Percentiles rank a stretch among this genome's conserved stretches.
These are phyloP conservation scores for Eurotiales sp. DNA, from an alignment of 2,329 filamentous ascomycete species.

Conservation along the genomic window DNA sequence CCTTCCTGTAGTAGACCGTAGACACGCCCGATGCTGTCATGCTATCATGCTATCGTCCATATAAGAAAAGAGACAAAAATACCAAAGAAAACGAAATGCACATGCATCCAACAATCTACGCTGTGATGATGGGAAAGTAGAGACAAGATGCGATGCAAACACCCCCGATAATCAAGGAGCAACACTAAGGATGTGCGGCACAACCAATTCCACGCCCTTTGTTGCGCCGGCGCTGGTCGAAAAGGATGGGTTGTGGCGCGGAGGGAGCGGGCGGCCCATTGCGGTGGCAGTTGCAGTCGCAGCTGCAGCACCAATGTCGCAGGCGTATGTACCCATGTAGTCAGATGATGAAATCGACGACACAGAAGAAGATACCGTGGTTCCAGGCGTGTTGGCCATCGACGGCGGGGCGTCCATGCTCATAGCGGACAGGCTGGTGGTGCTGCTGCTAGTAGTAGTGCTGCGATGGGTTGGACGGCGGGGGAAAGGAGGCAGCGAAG, in stretches of 20 bases:
- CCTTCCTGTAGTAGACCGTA: no score
- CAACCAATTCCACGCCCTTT: constrained; percentile 38
- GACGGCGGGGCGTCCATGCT: constrained; percentile 27
- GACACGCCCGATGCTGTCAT: no score
- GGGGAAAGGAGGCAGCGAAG: constrained; percentile 17
- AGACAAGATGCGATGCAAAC: no score
- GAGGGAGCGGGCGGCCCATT: constrained; percentile 39
- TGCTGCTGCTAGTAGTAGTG: constrained; percentile 27
- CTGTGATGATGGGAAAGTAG: no score
- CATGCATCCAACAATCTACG: neutral
- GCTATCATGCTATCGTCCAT: no score
- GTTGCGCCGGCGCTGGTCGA: constrained; percentile 25
- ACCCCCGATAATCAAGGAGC: no score
- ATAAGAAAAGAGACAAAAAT: no score
- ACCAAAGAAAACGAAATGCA: no score
- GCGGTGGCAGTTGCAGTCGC: no score
- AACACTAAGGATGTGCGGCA: constrained; percentile 34
- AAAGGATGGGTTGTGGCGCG: constrained; percentile 39
- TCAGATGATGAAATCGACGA: constrained; percentile 23
- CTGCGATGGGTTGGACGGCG: constrained; percentile 19
- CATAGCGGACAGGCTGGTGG: constrained; percentile 27
- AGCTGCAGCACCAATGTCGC: neutral
- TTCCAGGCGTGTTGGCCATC: constrained; percentile 31
- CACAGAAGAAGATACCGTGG: constrained; percentile 36
- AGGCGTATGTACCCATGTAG: constrained; percentile 22